Percentiles rank a stretch among this genome's conserved stretches.
Conservation (phyloP, 73 alveolate species). For the Tetrahymena thermophila region DNA sequence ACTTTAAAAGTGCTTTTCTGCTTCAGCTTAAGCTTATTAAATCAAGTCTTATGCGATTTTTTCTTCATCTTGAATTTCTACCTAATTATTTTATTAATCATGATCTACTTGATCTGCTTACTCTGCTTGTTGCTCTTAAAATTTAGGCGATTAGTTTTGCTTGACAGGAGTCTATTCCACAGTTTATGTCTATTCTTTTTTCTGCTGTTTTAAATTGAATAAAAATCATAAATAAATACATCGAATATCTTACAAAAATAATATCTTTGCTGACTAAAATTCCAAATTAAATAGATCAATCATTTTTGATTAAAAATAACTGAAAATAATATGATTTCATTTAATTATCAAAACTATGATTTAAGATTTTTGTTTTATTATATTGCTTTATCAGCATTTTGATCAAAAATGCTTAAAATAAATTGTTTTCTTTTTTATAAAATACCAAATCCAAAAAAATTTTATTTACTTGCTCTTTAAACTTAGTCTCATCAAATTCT, state of each 20-base stretch:
- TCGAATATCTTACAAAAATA: not conserved
- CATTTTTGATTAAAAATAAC: not conserved
- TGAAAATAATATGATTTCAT: not conserved
- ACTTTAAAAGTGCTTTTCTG: not conserved
- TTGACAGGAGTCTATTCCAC: not conserved
- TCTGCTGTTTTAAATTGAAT: not conserved
- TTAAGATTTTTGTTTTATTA: not conserved
- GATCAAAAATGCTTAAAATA: too few relatives aligned
- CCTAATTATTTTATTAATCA: too few relatives aligned
- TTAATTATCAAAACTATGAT: not conserved
- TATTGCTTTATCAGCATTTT: not conserved
- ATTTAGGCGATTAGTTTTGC: not conserved
- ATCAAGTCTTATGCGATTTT: not conserved
- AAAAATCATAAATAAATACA: too few relatives aligned
- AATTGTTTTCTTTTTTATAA: too few relatives aligned
- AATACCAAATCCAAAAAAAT: not conserved
- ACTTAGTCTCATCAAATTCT: not conserved
- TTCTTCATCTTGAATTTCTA: not conserved
- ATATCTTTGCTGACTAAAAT: too few relatives aligned
- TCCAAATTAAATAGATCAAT: not conserved
- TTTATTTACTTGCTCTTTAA: constrained; percentile 5
- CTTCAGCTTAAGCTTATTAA: not conserved
- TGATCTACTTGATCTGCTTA: not conserved
- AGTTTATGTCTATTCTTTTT: not conserved
- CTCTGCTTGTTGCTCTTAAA: not conserved